Conservation (phyloP, 2,329 filamentous ascomycete species). For the Aspergillus ibericus region DNA sequence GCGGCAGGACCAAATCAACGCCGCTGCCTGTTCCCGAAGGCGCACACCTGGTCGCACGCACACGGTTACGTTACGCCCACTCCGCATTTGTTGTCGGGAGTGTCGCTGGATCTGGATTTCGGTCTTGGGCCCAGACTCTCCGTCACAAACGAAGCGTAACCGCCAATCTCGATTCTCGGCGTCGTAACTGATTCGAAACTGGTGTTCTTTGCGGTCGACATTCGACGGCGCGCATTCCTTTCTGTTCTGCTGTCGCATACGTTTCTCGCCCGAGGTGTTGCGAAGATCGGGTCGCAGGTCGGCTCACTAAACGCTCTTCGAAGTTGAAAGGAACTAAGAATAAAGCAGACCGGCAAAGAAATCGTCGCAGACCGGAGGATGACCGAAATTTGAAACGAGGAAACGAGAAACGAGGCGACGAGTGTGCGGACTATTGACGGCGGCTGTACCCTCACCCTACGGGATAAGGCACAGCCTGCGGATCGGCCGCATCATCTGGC, state of each 20-base stretch:
- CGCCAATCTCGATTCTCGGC: not conserved
- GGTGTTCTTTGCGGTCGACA: slow-evolving; percentile 7
- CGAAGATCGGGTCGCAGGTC: slow-evolving; percentile 32
- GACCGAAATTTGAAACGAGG: slow-evolving; percentile 24
- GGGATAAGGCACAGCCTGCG: slow-evolving; percentile 4
- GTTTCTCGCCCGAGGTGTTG: not conserved
- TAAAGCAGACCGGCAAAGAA: not conserved
- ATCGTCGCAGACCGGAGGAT: slow-evolving; percentile 29
- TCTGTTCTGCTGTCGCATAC: slow-evolving; percentile 5
- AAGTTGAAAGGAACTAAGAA: slow-evolving; percentile 5
- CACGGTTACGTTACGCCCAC: slow-evolving; percentile 17
- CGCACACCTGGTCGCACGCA: slow-evolving; percentile 18
- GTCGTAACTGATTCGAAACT: not conserved
- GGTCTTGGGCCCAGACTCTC: slow-evolving; percentile 2
- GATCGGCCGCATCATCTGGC: slow-evolving; percentile 10
- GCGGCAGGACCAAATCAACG: slow-evolving; percentile 10
- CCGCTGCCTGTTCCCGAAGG: slow-evolving; percentile 15
- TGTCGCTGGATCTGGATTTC: slow-evolving; percentile 13
- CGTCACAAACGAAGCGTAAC: slow-evolving; percentile 3
- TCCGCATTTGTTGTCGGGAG: slow-evolving; percentile 21
- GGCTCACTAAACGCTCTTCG: slow-evolving; percentile 22
- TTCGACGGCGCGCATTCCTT: slow-evolving; percentile 9
- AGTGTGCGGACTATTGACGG: slow-evolving; percentile 22
- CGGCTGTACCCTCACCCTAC: slow-evolving; percentile 24
- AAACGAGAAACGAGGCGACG: slow-evolving; percentile 27